Conservation (phyloP, 495 filamentous ascomycete genomes). For the Penicillium atrosanguineum region DNA sequence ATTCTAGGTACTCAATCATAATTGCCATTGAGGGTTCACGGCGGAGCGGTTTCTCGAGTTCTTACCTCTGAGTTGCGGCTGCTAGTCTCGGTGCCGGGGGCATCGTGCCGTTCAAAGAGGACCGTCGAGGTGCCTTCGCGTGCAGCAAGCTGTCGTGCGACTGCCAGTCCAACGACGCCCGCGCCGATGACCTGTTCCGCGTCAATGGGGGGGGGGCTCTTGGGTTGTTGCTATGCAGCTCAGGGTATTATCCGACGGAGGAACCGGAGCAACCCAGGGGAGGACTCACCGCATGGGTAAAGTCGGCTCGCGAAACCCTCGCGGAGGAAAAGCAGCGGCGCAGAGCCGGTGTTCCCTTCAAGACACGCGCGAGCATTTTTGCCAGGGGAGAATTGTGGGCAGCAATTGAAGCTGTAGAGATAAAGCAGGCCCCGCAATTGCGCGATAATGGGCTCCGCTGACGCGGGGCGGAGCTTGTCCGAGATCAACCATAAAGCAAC, state of each 20-base stretch:
- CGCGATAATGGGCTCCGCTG: conserved; percentile 8
- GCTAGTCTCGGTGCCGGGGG: conserved; percentile 85
- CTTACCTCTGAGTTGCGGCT: conserved; percentile 84
- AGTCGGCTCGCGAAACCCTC: conserved; percentile 54
- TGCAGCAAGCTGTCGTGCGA: conserved; percentile 71
- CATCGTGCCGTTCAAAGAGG: conserved; percentile 75
- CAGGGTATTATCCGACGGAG: background rate
- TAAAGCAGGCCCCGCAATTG: conserved; percentile 3
- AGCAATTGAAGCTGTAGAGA: conserved; percentile 9
- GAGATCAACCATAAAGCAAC: background rate
- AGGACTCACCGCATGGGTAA: conserved; percentile 70
- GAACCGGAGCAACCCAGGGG: background rate
- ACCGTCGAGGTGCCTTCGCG: conserved; percentile 65
- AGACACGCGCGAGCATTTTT: conserved; percentile 20
- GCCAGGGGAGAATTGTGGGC: background rate
- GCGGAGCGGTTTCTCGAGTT: background rate
- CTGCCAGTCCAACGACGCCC: conserved; percentile 88
- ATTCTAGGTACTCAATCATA: background rate
- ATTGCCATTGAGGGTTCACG: background rate
- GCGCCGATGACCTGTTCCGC: conserved; percentile 72
- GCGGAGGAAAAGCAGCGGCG: conserved; percentile 42
- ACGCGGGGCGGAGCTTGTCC: background rate
- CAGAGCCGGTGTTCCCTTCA: conserved; percentile 11
- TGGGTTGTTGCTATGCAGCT: background rate
- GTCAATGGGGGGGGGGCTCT: conserved; percentile 9